Conservation (phyloP, 768 basidiomycete species). For the Tricholoma hemisulphureum region DNA sequence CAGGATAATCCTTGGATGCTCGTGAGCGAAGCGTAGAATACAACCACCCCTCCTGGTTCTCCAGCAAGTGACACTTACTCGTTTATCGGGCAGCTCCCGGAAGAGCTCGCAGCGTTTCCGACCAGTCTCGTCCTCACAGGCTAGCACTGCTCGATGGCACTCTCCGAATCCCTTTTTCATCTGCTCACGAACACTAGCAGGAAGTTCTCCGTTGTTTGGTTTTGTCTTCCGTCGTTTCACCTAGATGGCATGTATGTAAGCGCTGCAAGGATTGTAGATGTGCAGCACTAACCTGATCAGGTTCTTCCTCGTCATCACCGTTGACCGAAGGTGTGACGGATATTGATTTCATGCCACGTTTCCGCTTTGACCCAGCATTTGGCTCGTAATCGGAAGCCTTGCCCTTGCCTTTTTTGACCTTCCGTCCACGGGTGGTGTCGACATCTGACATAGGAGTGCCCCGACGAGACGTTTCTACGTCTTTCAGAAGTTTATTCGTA, state of each 20-base stretch:
- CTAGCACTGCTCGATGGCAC: constrained; percentile 70
- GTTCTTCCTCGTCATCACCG: constrained; percentile 78
- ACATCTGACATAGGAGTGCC: constrained; percentile 65
- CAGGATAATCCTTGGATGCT: constrained; percentile 73
- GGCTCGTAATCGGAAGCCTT: constrained; percentile 52
- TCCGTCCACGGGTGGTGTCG: constrained; percentile 54
- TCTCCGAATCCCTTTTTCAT: constrained; percentile 85
- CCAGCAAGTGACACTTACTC: constrained; percentile 41
- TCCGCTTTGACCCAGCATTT: constrained; percentile 64
- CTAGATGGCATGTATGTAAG: constrained; percentile 1
- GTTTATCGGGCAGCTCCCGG: constrained; percentile 79
- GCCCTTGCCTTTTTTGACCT: constrained; percentile 62
- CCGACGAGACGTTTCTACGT: constrained; percentile 58
- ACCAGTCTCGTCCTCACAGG: constrained; percentile 68
- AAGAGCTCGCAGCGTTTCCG: constrained; percentile 86
- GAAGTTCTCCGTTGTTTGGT: constrained; percentile 44
- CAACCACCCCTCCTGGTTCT: too few species aligned
- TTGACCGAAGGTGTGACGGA: constrained; percentile 77
- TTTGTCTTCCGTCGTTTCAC: constrained; percentile 89
- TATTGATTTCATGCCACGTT: constrained; percentile 69
- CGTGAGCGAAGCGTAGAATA: constrained; percentile 10
- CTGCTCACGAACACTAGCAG: constrained; percentile 60
- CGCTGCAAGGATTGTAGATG: background rate
- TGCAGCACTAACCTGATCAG: constrained; percentile 53
- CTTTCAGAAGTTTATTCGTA: constrained; percentile 56